Base-by-base conservation (phyloP, 139 green algal species). In the Micromonas pusilla region DNA sequence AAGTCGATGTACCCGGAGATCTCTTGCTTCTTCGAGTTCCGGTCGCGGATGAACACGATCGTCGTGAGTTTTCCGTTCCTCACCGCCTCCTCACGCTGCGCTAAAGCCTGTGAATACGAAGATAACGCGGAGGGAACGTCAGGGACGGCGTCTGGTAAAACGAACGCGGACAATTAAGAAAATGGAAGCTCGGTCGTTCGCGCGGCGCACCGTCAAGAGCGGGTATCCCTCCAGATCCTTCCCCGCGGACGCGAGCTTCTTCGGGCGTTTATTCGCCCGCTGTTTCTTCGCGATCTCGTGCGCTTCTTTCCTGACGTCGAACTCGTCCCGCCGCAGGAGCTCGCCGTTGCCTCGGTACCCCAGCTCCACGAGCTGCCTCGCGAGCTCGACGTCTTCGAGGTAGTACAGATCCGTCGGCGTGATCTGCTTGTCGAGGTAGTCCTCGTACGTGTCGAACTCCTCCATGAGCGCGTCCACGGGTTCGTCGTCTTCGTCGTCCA, bases 1-100 rank as follows among this genome's bases (percentile, higher is more conserved):
- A 91, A 94, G 83, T 97, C 92, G 45, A 97, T 93, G 81, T 96
- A 97, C 16, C 91, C 92, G 53, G 88, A 94, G 20, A 95, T 74
- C 81, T 94, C 90, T 64, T 96, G 90, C 9, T 88, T 89, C 70
- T 88, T 88, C 4, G 52, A 52, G 64, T 97, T 97, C 19, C 78
- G 82, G 84, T 94, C 90, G 0, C 92, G 79, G 60, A 97, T 89
- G 79, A 94, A 97, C 0, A 96, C 73, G 57, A 97, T 96, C 23
- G 92, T 96, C n/a, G 88, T 87, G 3, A 96, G 87, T 83, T 92
- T 93, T 62, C 92, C 92, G 52, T 92, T 92, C 5, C 91, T 79
- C 36, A 96, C 90, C 1, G 90, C 88, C 79, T 93, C 90, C 68
- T 83, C 79, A 9, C 79, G 62, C 66, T 82, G 80, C 28, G 64